Conservation (phyloP, 73 alveolate species). For the Blepharisma japonicum region DNA sequence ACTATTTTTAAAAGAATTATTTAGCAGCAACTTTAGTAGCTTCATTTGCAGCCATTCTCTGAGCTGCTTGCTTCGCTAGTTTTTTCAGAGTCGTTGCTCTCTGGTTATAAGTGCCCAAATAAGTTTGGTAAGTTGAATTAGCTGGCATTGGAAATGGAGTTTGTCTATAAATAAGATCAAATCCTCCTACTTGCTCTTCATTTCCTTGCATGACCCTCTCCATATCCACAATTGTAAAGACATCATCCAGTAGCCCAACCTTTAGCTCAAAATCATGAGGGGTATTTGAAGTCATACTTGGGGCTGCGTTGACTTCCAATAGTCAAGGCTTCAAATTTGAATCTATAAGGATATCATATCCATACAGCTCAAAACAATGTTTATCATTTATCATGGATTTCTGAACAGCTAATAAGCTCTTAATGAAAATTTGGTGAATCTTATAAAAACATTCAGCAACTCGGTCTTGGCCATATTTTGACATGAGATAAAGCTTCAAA, state of each 20-base stretch:
- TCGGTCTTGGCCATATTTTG: slow-evolving; percentile 90
- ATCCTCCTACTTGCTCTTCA: slow-evolving; percentile 99
- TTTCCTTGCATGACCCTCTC: slow-evolving; percentile 97
- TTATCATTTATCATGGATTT: slow-evolving; percentile 98
- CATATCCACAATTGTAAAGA: slow-evolving; percentile 81
- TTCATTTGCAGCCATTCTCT: slow-evolving; percentile 81
- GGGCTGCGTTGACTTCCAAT: slow-evolving; percentile 89
- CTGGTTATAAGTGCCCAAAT: slow-evolving; percentile 93
- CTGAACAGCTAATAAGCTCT: slow-evolving; percentile 84
- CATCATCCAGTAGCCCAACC: slow-evolving; percentile 95
- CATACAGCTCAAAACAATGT: slow-evolving; percentile 99
- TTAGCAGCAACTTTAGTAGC: neutral
- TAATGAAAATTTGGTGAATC: slow-evolving; percentile 82
- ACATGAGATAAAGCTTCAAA: slow-evolving; percentile 88
- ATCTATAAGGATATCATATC: slow-evolving; percentile 97
- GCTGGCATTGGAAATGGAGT: slow-evolving; percentile 76
- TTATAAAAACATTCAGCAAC: slow-evolving; percentile 90
- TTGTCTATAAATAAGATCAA: slow-evolving; percentile 97
- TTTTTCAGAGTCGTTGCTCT: slow-evolving; percentile 90
- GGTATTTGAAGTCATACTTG: slow-evolving; percentile 99
- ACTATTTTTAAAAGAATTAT: no score
- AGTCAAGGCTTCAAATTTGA: slow-evolving; percentile 99
- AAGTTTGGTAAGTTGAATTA: slow-evolving; percentile 85
- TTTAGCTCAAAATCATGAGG: slow-evolving; percentile 96
- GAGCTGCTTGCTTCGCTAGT: slow-evolving; percentile 93